Base-by-base conservation (phyloP, 495 filamentous ascomycete species). In the Clavariopsis aquatica region DNA sequence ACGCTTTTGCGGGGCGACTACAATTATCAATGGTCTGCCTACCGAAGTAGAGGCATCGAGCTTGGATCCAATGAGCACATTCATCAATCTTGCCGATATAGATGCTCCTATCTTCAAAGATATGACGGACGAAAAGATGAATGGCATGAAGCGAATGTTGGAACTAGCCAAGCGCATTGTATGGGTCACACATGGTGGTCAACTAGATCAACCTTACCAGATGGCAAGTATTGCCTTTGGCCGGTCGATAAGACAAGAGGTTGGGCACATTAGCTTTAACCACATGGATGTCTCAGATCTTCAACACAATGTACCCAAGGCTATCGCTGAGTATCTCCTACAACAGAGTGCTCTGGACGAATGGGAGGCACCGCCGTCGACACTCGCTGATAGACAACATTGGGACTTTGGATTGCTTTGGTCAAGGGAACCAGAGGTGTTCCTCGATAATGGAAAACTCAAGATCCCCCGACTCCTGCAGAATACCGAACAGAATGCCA, bases 171-270 rank as follows among this genome's bases (percentile, higher is more conserved):
- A 31, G 1, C 59, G 28, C 1, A 17, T 77, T 12, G 63, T 80
- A 13, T 79, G 77, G 76, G 73, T 78, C 0, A 76, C 75, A 0
- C 54, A 67, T 23, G 76, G 76, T 12, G 58, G 66, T 9, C 13
- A 13, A 1, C 15, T 13, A 41, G 41, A 12, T n/a, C 5, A 51
- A 1, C 61, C 52, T 4, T 64, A 57, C 17, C 27, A 34, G 2
- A 57, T 41, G 41, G 45, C 53, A 9, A 63, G 22, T n/a, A 34
- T 57, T 17, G 52, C 26, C 29, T 57, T 64, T 46, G 31, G 34
- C 13, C 60, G 51, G 20, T 22, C 31, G 12, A 34, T 56, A 2
- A 56, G 23, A 2, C 5, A 31, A 10, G 60, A 63, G 49, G 19
- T 9, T 22, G 12, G 0, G 20, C 29, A 61, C 20, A 52, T 61